phyloP scores from a whole-genome alignment of 805 yeast species.

The Kluyveromyces starmeri region DNA sequence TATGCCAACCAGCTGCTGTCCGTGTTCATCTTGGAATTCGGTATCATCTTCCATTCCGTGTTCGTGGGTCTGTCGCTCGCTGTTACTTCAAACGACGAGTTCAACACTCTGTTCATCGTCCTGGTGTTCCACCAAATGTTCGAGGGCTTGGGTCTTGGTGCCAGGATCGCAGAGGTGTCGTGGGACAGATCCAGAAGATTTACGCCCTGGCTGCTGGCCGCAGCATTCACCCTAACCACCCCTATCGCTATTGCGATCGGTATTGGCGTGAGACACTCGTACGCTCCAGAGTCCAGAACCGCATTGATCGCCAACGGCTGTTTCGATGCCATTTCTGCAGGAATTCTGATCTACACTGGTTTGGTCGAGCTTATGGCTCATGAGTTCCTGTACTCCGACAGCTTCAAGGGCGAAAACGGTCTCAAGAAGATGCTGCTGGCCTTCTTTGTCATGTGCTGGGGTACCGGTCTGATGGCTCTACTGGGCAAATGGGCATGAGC shows the following conservation, averaged over 20 bases:
- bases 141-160: slow-evolving; percentile 80
- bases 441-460: slow-evolving; percentile 45
- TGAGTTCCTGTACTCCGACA: slow-evolving; percentile 51
- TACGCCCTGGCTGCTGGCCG: slow-evolving; percentile 53
- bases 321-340: slow-evolving; percentile 69
- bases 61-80: slow-evolving; percentile 74
- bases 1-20: slow-evolving; percentile 48
- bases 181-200: slow-evolving; percentile 39
- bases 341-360: slow-evolving; percentile 70
- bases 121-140: slow-evolving; percentile 68
- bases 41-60: slow-evolving; percentile 74
- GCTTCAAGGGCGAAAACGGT: slow-evolving; percentile 53
- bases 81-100: slow-evolving; percentile 62
- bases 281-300: slow-evolving; percentile 47
- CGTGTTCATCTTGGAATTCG: slow-evolving; percentile 62
- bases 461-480: slow-evolving; percentile 73
- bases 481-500: slow-evolving; percentile 63
- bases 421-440: slow-evolving; percentile 44
- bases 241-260: slow-evolving; percentile 77
- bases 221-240: slow-evolving; percentile 46
- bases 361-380: slow-evolving; percentile 73
- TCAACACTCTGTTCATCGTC: slow-evolving; percentile 62
- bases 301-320: slow-evolving; percentile 62
- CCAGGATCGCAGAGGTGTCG: slow-evolving; percentile 53
- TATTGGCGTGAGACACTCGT: slow-evolving; percentile 58